Conservation (phyloP, 2,329 filamentous ascomycete species). For the Fusarium setosum region DNA sequence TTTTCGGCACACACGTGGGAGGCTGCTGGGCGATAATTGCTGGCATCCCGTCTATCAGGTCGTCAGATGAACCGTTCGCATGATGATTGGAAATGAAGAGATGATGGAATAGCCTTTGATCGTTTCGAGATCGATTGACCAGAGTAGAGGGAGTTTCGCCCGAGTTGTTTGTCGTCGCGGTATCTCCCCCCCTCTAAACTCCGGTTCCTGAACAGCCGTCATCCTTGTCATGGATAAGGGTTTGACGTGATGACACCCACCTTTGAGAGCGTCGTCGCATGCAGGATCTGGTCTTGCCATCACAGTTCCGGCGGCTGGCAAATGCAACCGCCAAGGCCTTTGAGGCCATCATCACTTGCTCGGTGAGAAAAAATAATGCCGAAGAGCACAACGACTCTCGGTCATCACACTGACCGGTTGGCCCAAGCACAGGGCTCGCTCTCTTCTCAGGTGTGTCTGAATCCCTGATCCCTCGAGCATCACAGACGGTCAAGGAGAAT, state of each 20-base stretch:
- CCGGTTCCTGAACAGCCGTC: slow-evolving; percentile 24
- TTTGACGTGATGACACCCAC: slow-evolving; percentile 34
- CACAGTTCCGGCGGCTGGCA: slow-evolving; percentile 19
- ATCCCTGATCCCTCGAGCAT: not conserved
- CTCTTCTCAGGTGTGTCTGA: slow-evolving; percentile 4
- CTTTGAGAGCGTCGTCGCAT: not conserved
- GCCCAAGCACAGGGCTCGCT: not conserved
- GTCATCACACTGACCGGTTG: slow-evolving; percentile 18
- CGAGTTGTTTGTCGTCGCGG: not conserved
- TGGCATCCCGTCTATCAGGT: slow-evolving; percentile 2
- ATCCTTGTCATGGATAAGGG: slow-evolving; percentile 19
- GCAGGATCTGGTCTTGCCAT: slow-evolving; percentile 22
- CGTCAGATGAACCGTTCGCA: slow-evolving; percentile 8
- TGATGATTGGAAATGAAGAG: slow-evolving; percentile 3
- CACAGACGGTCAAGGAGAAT: not conserved
- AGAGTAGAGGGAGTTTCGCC: too few relatives aligned
- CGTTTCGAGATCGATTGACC: not conserved
- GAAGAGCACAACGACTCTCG: not conserved
- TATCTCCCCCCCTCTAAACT: slow-evolving; percentile 3
- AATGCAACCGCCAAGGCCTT: slow-evolving; percentile 1
- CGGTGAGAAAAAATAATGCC: slow-evolving; percentile 2
- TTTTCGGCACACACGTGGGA: slow-evolving; percentile 30
- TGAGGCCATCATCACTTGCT: slow-evolving; percentile 5
- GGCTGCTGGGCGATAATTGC: slow-evolving; percentile 15
- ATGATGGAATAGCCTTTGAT: slow-evolving; percentile 8